phyloP scores from a whole-genome alignment of 164 flowering plant genomes.

The Liriodendron chinense region DNA sequence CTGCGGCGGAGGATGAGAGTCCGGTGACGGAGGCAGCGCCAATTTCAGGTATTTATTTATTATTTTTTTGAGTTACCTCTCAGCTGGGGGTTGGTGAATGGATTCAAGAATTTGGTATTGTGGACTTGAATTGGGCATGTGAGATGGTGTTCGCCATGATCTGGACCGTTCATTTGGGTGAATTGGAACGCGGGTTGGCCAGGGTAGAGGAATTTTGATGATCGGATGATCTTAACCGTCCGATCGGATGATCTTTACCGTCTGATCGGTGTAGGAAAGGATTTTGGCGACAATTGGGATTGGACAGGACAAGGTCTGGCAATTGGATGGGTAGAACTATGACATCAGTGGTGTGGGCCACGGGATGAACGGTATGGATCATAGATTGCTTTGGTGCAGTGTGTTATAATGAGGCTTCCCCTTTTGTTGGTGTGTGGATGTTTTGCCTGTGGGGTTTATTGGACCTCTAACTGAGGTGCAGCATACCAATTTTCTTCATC shows the following conservation, averaged over 20 bases:
- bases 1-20: not conserved
- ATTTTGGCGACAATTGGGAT: not conserved
- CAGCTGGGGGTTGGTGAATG: not conserved
- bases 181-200: not conserved
- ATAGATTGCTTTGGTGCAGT: not conserved
- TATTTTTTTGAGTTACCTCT: not conserved
- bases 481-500: too few relatives aligned
- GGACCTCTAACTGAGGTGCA: too few relatives aligned
- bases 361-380: not conserved
- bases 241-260: not conserved
- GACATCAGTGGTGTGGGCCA: not conserved
- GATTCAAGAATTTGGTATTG: not conserved
- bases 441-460: too few relatives aligned
- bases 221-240: not conserved
- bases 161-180: not conserved
- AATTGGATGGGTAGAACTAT: too few relatives aligned
- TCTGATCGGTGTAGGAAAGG: not conserved
- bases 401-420: not conserved
- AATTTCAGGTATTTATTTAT: conserved; percentile 35
- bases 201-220: not conserved
- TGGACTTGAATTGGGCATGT: not conserved
- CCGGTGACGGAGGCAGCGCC: conserved; percentile 27
- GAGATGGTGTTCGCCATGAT: not conserved
- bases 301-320: not conserved
- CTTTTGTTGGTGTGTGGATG: too few relatives aligned